These are phyloP conservation scores for Tylopilus cervinicoccineus DNA, from an alignment of 768 basidiomycete species.

Conservation along the genomic window DNA sequence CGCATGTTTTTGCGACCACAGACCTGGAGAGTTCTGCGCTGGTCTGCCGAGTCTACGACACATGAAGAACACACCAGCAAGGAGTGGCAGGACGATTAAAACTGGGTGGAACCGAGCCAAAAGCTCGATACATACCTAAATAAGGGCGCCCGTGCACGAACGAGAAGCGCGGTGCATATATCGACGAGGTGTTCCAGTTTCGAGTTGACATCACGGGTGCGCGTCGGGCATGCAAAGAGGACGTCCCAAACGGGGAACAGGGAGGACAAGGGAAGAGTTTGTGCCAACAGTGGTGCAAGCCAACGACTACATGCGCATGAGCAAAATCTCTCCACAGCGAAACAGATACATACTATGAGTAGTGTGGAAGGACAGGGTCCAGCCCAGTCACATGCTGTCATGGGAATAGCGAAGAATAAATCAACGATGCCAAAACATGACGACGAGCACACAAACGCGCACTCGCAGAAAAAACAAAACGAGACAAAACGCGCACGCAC, in stretches of 20 bases:
- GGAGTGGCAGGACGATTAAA: neutral
- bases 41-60: constrained; percentile 50
- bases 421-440: neutral
- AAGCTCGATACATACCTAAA: constrained; percentile 42
- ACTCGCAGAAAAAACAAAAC: neutral
- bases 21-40: constrained; percentile 38
- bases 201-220: constrained; percentile 48
- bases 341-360: constrained; percentile 60
- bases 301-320: constrained; percentile 50
- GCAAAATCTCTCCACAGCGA: neutral
- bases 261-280: constrained; percentile 63
- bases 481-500: constrained; percentile 33
- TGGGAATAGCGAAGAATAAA: neutral
- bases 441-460: neutral
- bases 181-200: constrained; percentile 71
- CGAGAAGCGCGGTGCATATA: constrained; percentile 65
- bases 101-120: neutral
- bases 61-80: neutral
- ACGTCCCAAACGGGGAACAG: constrained; percentile 68
- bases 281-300: constrained; percentile 67
- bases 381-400: constrained; percentile 58
- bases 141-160: constrained; percentile 51
- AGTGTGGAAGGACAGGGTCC: constrained; percentile 71
- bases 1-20: constrained; percentile 51
- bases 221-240: constrained; percentile 56